Conservation (phyloP, 176 grass and related monocot species). For the Rhynchospora pubera region DNA sequence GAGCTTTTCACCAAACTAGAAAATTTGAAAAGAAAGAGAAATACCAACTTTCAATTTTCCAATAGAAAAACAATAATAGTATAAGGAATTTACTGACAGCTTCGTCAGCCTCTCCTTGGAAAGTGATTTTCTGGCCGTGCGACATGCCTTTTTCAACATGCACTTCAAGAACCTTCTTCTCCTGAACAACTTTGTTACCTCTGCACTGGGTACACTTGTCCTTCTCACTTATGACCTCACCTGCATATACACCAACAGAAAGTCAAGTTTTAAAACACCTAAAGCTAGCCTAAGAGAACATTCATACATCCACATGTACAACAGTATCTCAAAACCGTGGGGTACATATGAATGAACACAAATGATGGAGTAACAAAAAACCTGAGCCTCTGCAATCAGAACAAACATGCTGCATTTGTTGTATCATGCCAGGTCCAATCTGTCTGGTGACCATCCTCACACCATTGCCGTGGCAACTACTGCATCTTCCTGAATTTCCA, state of each 20-base stretch:
- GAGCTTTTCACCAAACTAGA: not conserved
- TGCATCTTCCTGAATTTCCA: conserved; percentile 63
- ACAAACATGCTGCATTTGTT: conserved; percentile 84
- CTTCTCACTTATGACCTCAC: conserved; percentile 86
- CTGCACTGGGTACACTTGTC: conserved; percentile 77
- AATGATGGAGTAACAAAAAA: conserved; percentile 24
- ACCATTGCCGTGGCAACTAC: conserved; percentile 65
- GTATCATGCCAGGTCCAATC: conserved; percentile 93
- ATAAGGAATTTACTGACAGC: conserved; percentile 45
- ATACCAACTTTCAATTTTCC: not conserved
- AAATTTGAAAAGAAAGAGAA: not conserved
- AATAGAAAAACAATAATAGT: not conserved
- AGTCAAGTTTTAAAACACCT: conserved; percentile 12
- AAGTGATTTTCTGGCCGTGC: conserved; percentile 89
- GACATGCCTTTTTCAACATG: conserved; percentile 97
- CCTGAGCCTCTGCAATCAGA: conserved; percentile 86
- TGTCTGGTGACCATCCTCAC: conserved; percentile 79
- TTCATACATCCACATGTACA: not conserved
- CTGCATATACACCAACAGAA: conserved; percentile 32
- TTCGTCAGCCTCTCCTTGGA: conserved; percentile 97
- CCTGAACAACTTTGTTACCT: conserved; percentile 59
- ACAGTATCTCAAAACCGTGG: not conserved
- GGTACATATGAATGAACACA: not conserved
- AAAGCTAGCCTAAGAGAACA: not conserved
- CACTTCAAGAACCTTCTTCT: conserved; percentile 90